Percentiles rank a stretch among this genome's conserved stretches.
Conservation (phyloP, 139 green algal species). For the Auxenochlorella pyrenoidosa region DNA sequence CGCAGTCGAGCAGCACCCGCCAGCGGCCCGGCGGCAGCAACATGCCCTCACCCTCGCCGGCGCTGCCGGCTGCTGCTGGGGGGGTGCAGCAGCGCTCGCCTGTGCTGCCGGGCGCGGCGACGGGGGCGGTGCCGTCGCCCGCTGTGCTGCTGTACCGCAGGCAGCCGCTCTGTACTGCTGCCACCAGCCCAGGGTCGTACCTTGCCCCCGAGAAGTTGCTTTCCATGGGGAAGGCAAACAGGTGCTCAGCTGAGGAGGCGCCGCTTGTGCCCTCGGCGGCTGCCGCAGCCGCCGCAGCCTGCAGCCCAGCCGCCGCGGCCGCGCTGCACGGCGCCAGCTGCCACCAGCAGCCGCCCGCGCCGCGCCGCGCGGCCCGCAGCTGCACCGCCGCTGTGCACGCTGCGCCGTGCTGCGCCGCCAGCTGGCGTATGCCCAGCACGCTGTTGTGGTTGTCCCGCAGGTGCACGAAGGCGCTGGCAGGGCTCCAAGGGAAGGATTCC, state of each 20-base stretch:
- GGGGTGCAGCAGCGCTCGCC: no score
- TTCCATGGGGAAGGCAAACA: slow-evolving; percentile 87
- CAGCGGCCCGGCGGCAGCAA: slow-evolving; percentile 44
- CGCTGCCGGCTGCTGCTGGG: background rate
- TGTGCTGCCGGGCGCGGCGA: no score
- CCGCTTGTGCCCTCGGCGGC: background rate
- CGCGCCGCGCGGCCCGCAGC: slow-evolving; percentile 9
- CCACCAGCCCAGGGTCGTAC: slow-evolving; percentile 44
- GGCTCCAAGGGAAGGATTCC: slow-evolving; percentile 83
- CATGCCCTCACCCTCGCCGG: no score
- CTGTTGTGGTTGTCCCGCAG: slow-evolving; percentile 83
- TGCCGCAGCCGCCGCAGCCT: slow-evolving; percentile 1
- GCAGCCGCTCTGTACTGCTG: slow-evolving; percentile 32
- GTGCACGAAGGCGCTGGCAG: slow-evolving; percentile 61
- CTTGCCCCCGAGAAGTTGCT: slow-evolving; percentile 88
- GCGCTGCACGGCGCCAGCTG: background rate
- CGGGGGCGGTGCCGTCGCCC: background rate
- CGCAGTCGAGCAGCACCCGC: slow-evolving; percentile 88
- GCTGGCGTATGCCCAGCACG: slow-evolving; percentile 84
- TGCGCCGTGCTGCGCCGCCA: slow-evolving; percentile 60
- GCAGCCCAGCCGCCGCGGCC: background rate
- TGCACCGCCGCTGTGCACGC: slow-evolving; percentile 25
- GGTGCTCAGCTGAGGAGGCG: slow-evolving; percentile 29
- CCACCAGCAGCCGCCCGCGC: background rate
- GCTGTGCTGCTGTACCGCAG: background rate